Evolutionary conservation across 2,329 filamentous ascomycete species (phyloP).

Genomic region (Parafenestella ontariensis): DNA sequence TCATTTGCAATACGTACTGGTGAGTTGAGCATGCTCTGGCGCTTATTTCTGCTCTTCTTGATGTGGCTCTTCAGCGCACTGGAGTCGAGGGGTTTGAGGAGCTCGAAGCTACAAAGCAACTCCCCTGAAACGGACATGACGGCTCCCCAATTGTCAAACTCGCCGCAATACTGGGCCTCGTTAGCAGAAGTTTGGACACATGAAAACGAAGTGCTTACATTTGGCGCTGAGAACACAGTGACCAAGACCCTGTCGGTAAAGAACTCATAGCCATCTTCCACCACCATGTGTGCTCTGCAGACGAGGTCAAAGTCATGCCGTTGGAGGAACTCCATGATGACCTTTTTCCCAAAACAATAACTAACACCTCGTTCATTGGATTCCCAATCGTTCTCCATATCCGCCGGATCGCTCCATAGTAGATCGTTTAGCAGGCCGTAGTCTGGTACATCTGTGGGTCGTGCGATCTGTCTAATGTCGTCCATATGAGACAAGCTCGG

Average conservation of each 20-base stretch:
- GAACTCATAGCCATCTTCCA: conserved; percentile 98
- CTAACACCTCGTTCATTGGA: conserved; percentile 96
- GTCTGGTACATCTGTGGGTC: conserved; percentile 95
- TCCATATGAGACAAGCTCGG: conserved; percentile 96
- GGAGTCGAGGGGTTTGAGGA: conserved; percentile 94
- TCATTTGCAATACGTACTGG: conserved; percentile 71
- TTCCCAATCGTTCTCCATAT: conserved; percentile 98
- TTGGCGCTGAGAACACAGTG: conserved; percentile 96
- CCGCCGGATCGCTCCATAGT: conserved; percentile 95
- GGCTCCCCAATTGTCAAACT: conserved; percentile 99
- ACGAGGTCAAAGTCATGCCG: conserved; percentile 97
- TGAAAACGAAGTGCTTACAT: conserved; percentile 68
- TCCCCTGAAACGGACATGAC: conserved; percentile 98
- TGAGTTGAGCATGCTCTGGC: conserved; percentile 94
- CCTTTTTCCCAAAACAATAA: conserved; percentile 98
- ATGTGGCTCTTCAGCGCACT: conserved; percentile 97
- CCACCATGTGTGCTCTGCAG: conserved; percentile 98
- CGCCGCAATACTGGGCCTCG: conserved; percentile 82
- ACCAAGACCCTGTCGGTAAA: conserved; percentile 95
- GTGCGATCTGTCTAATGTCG: conserved; percentile 93
- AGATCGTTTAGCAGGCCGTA: conserved; percentile 95
- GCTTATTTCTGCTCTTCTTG: conserved; percentile 95
- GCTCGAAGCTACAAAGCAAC: conserved; percentile 93
- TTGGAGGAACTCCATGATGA: conserved; percentile 94
- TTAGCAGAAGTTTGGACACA: conserved; percentile 20